Conservation (phyloP, 805 yeast genomes). For the Sugiyamaella lignohabitans region DNA sequence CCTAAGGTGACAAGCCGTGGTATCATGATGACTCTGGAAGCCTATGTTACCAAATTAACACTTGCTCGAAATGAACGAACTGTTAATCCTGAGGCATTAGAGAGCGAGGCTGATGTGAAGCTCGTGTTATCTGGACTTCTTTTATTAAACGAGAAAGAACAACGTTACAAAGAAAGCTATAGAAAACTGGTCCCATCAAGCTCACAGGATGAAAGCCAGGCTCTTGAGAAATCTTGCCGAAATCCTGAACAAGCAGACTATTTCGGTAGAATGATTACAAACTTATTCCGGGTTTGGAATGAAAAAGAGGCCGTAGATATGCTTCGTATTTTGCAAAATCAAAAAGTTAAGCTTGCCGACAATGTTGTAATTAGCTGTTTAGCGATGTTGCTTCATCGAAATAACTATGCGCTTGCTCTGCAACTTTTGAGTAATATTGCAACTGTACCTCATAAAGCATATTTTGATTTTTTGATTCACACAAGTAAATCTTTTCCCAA, state of each 20-base stretch:
- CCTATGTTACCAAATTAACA: slow-evolving; percentile 11
- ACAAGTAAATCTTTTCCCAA: slow-evolving; percentile 23
- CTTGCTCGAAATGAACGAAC: slow-evolving; percentile 4
- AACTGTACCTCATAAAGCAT: slow-evolving; percentile 9
- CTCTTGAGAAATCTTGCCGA: neutral
- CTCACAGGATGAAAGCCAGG: neutral
- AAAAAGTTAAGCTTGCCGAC: slow-evolving; percentile 17
- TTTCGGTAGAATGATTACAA: slow-evolving; percentile 7
- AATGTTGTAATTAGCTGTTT: slow-evolving; percentile 7
- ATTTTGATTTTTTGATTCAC: slow-evolving; percentile 15
- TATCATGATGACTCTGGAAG: slow-evolving; percentile 14
- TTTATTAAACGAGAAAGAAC: slow-evolving; percentile 22
- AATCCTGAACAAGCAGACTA: neutral
- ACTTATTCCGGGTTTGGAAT: slow-evolving; percentile 19
- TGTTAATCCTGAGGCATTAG: slow-evolving; percentile 8
- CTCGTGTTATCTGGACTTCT: slow-evolving; percentile 26
- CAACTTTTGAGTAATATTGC: slow-evolving; percentile 11
- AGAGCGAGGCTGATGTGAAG: slow-evolving; percentile 24
- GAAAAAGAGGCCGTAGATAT: slow-evolving; percentile 7
- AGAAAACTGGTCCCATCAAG: neutral
- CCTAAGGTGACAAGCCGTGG: slow-evolving; percentile 19
- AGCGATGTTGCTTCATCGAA: slow-evolving; percentile 7
- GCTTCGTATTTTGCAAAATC: slow-evolving; percentile 4
- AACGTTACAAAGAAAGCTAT: neutral
- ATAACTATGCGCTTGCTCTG: slow-evolving; percentile 11